Base-by-base conservation (phyloP, 2,329 filamentous ascomycete species). In the Emmonsiellopsis sp. region DNA sequence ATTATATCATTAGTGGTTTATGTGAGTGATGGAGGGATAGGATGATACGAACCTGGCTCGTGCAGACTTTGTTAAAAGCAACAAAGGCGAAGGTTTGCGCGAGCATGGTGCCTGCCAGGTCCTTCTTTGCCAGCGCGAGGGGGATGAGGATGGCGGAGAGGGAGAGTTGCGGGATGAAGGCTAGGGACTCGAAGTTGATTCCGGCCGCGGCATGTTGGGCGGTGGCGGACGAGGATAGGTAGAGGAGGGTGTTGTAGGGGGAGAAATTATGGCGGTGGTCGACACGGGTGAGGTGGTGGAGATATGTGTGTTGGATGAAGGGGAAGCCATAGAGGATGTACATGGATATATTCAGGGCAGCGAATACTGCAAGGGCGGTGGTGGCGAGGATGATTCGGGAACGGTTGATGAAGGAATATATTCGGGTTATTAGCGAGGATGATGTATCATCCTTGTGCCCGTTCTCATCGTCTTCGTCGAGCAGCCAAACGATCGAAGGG, bases 221-320 rank as follows among this genome's bases (percentile, higher is more conserved):
- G 0, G 75, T 68, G 2, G 75, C 71, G 2, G 87, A 83, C 0
- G 93, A 95, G 49, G 84, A 85, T 42, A 95, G 80, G 68, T 98
- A 95, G 2, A 98, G 80, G 6, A 96, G 79, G 0, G 85, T 87
- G 69, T 95, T 96, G 77, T 97, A 98, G 1, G 90, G 88, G 8
- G 91, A 96, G 73, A 98, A 98, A 74, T 98, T 98, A 74, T 98
- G 93, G 11, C 93, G 86, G 71, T 98, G 93, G 68, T 98, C 93
- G 68, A 95, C 86, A 55, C 93, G 86, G 4, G 86, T 90, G 56
- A 97, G 76, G 69, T 98, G 93, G 72, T 98, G 91, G 55, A 95
- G 79, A 72, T 86, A 98, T 40, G 90, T 97, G 69, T 98, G 90
- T 55, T 87, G 78, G 33, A 97, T 69, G 72, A 97, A 98, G 0